Evolutionary conservation across 1,284 basidiomycete genomes (phyloP).

Genomic region (Cryptococcus sp.): DNA sequence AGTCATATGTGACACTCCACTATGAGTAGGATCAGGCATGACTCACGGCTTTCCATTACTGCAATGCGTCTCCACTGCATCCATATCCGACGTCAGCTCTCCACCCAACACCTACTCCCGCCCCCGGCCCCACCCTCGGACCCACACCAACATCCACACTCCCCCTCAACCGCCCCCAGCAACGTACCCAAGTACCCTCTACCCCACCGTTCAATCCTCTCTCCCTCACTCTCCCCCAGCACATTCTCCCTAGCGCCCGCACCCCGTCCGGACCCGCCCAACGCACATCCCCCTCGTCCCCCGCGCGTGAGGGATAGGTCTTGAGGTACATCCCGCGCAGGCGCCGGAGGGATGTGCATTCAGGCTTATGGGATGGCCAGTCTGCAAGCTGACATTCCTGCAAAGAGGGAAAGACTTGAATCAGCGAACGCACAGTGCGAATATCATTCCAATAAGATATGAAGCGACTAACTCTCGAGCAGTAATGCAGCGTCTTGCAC

Average conservation of each 20-base stretch:
- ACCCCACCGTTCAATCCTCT: slow-evolving; percentile 44
- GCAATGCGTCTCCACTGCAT: slow-evolving; percentile 63
- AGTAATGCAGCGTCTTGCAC: slow-evolving; percentile 69
- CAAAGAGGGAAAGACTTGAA: neutral
- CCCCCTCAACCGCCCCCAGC: neutral
- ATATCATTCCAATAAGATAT: neutral
- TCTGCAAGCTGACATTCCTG: slow-evolving; percentile 73
- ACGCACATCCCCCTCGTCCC: slow-evolving; percentile 60
- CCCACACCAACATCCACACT: too few species aligned
- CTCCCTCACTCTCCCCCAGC: slow-evolving; percentile 63
- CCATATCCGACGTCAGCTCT: neutral
- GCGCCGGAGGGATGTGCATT: slow-evolving; percentile 65
- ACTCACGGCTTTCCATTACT: slow-evolving; percentile 71
- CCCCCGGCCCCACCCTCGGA: neutral
- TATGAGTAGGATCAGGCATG: neutral
- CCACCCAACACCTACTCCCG: neutral
- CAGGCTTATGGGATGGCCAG: slow-evolving; percentile 70
- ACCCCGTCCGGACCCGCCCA: slow-evolving; percentile 53
- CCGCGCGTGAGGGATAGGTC: slow-evolving; percentile 15
- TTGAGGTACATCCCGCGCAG: slow-evolving; percentile 20
- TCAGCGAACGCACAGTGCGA: neutral
- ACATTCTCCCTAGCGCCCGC: slow-evolving; percentile 67
- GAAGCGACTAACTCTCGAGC: slow-evolving; percentile 57
- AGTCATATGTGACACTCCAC: neutral
- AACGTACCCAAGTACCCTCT: slow-evolving; percentile 61